phyloP scores from a whole-genome alignment of 345 rosid species.

The Mangifera indica region DNA sequence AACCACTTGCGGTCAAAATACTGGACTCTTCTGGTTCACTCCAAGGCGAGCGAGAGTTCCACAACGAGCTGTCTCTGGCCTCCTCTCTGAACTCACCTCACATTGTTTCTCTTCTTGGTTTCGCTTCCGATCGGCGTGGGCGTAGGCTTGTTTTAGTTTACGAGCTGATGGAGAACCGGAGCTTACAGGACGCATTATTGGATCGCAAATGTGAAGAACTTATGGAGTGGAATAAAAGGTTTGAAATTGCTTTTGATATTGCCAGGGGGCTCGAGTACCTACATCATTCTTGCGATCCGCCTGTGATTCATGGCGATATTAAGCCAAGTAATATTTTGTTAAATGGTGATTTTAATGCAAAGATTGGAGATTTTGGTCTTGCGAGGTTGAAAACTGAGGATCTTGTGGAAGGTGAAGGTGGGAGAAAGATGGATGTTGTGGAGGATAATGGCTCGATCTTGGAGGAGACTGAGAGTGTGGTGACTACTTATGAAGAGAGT shows the following conservation, averaged over 20 bases:
- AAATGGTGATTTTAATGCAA: too few species aligned
- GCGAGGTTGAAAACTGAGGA: too few species aligned
- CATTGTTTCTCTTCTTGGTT: conserved; percentile 64
- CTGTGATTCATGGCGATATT: conserved; percentile 66
- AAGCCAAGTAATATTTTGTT: conserved; percentile 52
- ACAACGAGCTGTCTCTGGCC: conserved; percentile 72
- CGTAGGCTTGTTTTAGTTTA: conserved; percentile 52
- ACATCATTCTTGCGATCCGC: conserved; percentile 56
- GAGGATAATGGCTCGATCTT: conserved; percentile 70
- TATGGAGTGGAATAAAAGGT: conserved; percentile 56
- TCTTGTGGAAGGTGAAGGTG: conserved; percentile 10
- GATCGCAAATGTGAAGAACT: conserved; percentile 72
- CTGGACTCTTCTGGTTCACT: conserved; percentile 58
- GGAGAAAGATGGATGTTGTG: conserved; percentile 24
- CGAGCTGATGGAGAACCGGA: conserved; percentile 74
- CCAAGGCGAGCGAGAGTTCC: conserved; percentile 80
- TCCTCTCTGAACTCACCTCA: conserved; percentile 62
- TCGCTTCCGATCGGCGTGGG: conserved; percentile 56
- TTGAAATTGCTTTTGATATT: conserved; percentile 49
- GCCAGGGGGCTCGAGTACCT: conserved; percentile 82
- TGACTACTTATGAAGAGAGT: conserved; percentile 50
- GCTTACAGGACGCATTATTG: conserved; percentile 64
- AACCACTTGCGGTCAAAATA: conserved; percentile 66
- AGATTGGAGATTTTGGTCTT: too few species aligned
- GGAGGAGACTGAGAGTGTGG: conserved; percentile 63